phyloP scores from a whole-genome alignment of 306 rosid species.

The Herpetospermum pedunculosum region DNA sequence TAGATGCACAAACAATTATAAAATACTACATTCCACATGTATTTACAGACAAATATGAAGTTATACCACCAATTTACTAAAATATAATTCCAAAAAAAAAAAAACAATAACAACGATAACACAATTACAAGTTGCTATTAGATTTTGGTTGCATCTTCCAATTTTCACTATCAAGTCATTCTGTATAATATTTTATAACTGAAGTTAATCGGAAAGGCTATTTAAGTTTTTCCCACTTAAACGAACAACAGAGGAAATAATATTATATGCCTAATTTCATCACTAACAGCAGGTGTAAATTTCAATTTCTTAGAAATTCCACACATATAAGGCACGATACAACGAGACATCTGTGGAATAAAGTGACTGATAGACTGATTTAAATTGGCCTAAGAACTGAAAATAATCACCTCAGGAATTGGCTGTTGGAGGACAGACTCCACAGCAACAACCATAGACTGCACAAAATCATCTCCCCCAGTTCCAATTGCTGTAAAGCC shows the following conservation, averaged over 20 bases:
- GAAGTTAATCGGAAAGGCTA: neutral
- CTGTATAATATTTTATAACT: neutral
- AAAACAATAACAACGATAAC: neutral
- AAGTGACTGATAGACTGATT: neutral
- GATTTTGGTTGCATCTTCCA: neutral
- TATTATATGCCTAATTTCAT: neutral
- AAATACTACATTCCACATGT: neutral
- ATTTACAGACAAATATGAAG: neutral
- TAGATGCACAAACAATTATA: neutral
- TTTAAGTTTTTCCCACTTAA: neutral
- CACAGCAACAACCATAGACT: slow-evolving; percentile 5
- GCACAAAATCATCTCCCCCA: slow-evolving; percentile 13
- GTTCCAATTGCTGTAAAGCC: slow-evolving; percentile 96
- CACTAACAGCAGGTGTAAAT: neutral
- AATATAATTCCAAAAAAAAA: neutral
- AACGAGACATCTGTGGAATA: neutral
- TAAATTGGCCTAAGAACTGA: neutral
- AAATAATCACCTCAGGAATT: slow-evolving; percentile 12
- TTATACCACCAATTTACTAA: neutral
- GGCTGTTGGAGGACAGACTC: slow-evolving; percentile 15
- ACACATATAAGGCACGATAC: neutral
- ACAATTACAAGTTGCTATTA: neutral
- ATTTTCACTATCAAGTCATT: neutral
- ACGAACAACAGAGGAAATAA: neutral
- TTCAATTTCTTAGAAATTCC: neutral